These are phyloP conservation scores for Penicillium argentinense DNA, from an alignment of 495 filamentous ascomycete genomes.

Conservation along the genomic window DNA sequence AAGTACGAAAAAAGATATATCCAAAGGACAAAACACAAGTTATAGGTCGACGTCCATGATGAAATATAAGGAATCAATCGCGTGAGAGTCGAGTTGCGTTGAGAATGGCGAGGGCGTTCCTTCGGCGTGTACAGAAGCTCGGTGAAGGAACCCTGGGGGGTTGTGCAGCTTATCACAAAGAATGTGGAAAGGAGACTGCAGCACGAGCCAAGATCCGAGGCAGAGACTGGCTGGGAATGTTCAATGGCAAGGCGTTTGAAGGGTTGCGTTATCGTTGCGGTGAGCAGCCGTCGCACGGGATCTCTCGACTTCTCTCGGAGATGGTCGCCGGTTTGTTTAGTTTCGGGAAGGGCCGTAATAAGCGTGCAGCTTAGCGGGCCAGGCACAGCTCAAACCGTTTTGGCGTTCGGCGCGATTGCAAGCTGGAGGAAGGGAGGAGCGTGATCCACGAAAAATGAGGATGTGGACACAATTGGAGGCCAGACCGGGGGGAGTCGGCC, in stretches of 20 bases:
- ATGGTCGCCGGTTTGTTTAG: slow-evolving; percentile 6
- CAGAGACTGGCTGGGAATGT: slow-evolving; percentile 14
- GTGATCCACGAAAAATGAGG: slow-evolving; percentile 20
- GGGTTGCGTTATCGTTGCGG: slow-evolving; percentile 29
- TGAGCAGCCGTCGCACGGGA: slow-evolving; percentile 10
- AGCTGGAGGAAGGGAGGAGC: background rate
- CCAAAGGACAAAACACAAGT: slow-evolving; percentile 16
- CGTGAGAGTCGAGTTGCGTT: slow-evolving; percentile 18
- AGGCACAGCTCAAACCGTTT: slow-evolving; percentile 1
- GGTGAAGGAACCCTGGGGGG: slow-evolving; percentile 16
- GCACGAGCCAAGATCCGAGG: slow-evolving; percentile 16
- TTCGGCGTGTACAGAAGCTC: slow-evolving; percentile 26
- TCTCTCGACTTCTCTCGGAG: background rate
- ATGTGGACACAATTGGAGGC: background rate
- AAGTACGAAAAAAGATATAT: slow-evolving; percentile 16
- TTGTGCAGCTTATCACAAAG: slow-evolving; percentile 10
- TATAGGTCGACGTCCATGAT: slow-evolving; percentile 43
- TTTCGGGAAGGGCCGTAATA: slow-evolving; percentile 22
- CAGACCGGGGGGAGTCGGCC: slow-evolving; percentile 5
- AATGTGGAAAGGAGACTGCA: slow-evolving; percentile 6
- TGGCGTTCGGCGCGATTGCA: background rate
- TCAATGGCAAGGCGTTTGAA: slow-evolving; percentile 9
- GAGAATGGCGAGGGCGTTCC: slow-evolving; percentile 20
- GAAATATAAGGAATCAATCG: slow-evolving; percentile 18
- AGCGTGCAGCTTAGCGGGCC: slow-evolving; percentile 21